Evolutionary conservation across 1,284 basidiomycete genomes (phyloP), one percentile per base, ranked within the genome.

Genomic region (Puccinia hordei): DNA sequence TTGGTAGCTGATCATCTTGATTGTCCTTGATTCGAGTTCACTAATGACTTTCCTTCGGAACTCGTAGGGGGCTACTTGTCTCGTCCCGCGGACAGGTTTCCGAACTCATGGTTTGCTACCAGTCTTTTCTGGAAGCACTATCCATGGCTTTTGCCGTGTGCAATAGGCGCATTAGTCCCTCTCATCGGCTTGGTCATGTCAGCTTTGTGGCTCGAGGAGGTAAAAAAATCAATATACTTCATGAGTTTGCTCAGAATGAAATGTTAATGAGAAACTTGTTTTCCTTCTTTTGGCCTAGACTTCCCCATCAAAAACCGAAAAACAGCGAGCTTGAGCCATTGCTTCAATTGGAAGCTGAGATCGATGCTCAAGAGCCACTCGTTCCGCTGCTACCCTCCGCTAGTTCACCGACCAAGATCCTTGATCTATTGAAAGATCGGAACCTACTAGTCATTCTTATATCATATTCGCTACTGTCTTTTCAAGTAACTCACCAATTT

Each of bases 121-220:
- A 38, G 30, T 24, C 13, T 17, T 15, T 74, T 74, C 35, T 74
- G 72, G 72, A 2, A 59, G n/a, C 22, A 74, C 33, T 44, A 59
- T 44, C 72, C 72, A 1, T 74, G 72, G 72, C 53, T 74, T 38
- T 59, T 59, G 22, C 72, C 72, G 6, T 74, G 72, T 53, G 27
- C 55, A 2, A n/a, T 61, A 13, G 51, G 55, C 30, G 24, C 44
- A 33, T n/a, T 74, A 15, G 35, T 35, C 33, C 51, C 72, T n/a
- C 53, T 61, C n/a, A 9, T 74, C 17, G 51, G 33, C 19, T 10
- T 57, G 15, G 33, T 74, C 27, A 35, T 74, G 22, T 2, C 44
- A 41, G 10, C 33, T 30, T n/a, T 74, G 24, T 74, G 35, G 30
- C 51, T 74, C 30, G 35, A 74, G 35, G 72, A 74, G 72, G 72